These are phyloP conservation scores for Schwanniomyces occidentalis DNA, from an alignment of 805 yeast species.

Conservation along the genomic window DNA sequence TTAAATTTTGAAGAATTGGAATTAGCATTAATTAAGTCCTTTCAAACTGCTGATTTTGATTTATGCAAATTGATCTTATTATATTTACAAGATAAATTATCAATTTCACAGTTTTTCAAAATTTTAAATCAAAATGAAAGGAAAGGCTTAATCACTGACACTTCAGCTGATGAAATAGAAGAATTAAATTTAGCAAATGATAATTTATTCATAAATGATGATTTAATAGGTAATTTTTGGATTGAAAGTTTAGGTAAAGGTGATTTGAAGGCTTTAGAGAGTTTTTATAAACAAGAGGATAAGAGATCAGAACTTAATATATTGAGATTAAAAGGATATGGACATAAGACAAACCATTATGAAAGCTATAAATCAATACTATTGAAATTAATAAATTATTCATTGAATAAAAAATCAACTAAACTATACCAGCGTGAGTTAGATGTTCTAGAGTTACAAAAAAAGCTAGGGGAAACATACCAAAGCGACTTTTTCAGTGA, in stretches of 20 bases:
- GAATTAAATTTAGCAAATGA: constrained; percentile 16
- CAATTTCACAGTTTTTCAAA: constrained; percentile 69
- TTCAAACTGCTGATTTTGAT: constrained; percentile 61
- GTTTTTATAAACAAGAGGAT: constrained; percentile 33
- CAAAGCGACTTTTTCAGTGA: constrained; percentile 27
- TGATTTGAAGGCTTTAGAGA: constrained; percentile 23
- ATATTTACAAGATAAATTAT: constrained; percentile 52
- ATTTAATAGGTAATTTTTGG: constrained; percentile 41
- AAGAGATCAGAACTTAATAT: constrained; percentile 20
- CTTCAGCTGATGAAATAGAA: constrained; percentile 25
- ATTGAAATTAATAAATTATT: constrained; percentile 17
- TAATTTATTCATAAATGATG: constrained; percentile 34
- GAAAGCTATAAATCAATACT: constrained; percentile 26
- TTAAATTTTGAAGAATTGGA: constrained; percentile 72
- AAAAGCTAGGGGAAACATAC: constrained; percentile 34
- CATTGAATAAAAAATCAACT: constrained; percentile 19
- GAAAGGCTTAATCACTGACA: constrained; percentile 25
- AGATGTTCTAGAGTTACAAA: constrained; percentile 31
- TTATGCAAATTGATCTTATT: constrained; percentile 58
- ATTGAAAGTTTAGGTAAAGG: constrained; percentile 26
- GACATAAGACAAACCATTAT: constrained; percentile 17
- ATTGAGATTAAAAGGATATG: constrained; percentile 16
- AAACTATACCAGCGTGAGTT: constrained; percentile 28
- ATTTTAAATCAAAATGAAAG: constrained; percentile 52
- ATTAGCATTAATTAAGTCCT: constrained; percentile 65